phyloP scores from a whole-genome alignment of 2,329 filamentous ascomycete species.

The Hypoxylon sp. region DNA sequence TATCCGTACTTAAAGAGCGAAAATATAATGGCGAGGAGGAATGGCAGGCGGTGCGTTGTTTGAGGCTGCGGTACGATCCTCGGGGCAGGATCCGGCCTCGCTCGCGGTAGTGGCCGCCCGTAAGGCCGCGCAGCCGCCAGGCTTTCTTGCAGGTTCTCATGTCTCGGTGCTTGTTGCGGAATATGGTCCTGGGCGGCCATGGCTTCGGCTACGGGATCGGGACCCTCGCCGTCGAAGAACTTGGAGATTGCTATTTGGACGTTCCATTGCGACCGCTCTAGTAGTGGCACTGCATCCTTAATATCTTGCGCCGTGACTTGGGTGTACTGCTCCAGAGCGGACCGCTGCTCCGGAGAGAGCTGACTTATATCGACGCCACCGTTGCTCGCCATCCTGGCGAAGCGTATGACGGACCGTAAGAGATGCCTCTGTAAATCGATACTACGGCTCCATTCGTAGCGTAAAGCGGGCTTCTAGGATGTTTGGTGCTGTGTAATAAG shows the following conservation, averaged over 20 bases:
- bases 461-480: neutral
- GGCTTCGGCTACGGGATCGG: constrained; percentile 85
- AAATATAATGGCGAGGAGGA: constrained; percentile 83
- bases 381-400: constrained; percentile 59
- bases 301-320: constrained; percentile 88
- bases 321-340: constrained; percentile 88
- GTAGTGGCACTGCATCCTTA: constrained; percentile 80
- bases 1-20: constrained; percentile 86
- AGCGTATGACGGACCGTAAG: constrained; percentile 11
- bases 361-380: constrained; percentile 73
- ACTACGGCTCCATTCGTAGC: constrained; percentile 30
- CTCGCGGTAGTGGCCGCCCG: constrained; percentile 53
- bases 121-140: constrained; percentile 59
- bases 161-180: constrained; percentile 73
- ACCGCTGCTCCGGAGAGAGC: constrained; percentile 83
- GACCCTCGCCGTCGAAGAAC: constrained; percentile 96
- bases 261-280: constrained; percentile 95
- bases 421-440: neutral
- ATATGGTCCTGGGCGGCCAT: constrained; percentile 73
- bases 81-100: constrained; percentile 77
- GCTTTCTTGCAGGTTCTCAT: constrained; percentile 81
- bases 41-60: constrained; percentile 77
- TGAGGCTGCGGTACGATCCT: constrained; percentile 85
- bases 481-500: neutral
- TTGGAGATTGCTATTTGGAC: constrained; percentile 97